Evolutionary conservation across 2,329 filamentous ascomycete species (phyloP).

Genomic region (Neodidymelliopsis sp.): DNA sequence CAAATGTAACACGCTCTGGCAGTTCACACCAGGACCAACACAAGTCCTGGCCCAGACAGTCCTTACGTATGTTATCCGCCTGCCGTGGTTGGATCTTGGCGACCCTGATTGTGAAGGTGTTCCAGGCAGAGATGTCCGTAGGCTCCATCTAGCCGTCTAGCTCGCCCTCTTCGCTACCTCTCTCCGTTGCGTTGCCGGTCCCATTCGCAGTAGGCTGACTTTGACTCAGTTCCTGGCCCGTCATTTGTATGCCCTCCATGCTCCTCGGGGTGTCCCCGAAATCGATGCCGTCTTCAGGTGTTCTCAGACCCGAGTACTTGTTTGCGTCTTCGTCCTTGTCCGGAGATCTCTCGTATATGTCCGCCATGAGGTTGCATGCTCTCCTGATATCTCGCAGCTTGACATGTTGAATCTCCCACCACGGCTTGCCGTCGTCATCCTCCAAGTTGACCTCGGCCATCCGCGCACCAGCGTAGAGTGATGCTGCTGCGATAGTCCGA

Average conservation of each 20-base stretch:
- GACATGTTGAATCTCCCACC: conserved; percentile 85
- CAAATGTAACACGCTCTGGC: not conserved
- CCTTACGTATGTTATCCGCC: too few relatives aligned
- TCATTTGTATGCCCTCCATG: conserved; percentile 34
- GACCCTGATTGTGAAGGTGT: too few relatives aligned
- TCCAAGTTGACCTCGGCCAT: conserved; percentile 75
- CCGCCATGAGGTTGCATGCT: conserved; percentile 79
- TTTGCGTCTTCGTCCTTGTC: conserved; percentile 51
- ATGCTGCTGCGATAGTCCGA: conserved; percentile 81
- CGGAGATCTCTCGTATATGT: conserved; percentile 55
- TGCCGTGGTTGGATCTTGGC: too few relatives aligned
- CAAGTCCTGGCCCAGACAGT: not conserved
- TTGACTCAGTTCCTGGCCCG: conserved; percentile 24
- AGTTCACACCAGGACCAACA: conserved; percentile 9
- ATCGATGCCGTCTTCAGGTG: conserved; percentile 48
- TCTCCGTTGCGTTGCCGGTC: conserved; percentile 29
- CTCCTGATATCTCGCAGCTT: conserved; percentile 72
- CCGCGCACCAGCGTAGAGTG: conserved; percentile 85
- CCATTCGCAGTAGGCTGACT: conserved; percentile 32
- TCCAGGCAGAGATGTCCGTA: not conserved
- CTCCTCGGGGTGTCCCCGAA: conserved; percentile 43
- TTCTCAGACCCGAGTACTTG: conserved; percentile 56
- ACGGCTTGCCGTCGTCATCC: conserved; percentile 76
- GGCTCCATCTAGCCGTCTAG: conserved; percentile 48
- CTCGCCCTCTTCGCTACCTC: conserved; percentile 57